Evolutionary conservation across 202 grass and related monocot species (phyloP).

Genomic region (Zoysia matrella): DNA sequence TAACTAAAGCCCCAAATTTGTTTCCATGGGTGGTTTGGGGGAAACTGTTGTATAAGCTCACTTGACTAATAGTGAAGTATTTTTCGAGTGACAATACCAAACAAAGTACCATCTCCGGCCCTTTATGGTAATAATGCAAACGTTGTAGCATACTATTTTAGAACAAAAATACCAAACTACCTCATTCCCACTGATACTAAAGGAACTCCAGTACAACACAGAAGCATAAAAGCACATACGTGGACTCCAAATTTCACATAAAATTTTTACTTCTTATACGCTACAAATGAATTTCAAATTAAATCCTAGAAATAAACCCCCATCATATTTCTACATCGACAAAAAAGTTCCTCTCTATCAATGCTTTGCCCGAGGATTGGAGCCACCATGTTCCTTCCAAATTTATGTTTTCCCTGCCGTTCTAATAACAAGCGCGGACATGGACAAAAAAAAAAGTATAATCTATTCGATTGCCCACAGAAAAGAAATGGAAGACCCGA

Average conservation of each 20-base stretch:
- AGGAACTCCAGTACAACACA: not conserved
- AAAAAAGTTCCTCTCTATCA: not conserved
- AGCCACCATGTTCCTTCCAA: not conserved
- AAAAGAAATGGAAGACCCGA: constrained; percentile 6
- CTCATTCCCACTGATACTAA: constrained; percentile 1
- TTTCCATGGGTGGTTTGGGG: too few relatives aligned
- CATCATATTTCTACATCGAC: not conserved
- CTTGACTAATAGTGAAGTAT: too few relatives aligned
- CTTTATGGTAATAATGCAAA: not conserved
- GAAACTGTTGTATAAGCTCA: too few relatives aligned
- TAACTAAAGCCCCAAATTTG: too few relatives aligned
- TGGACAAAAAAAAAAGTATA: not conserved
- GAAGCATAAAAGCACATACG: not conserved
- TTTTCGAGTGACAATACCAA: too few relatives aligned
- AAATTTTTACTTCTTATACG: not conserved
- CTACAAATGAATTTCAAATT: constrained; percentile 1
- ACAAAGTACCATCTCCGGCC: not conserved
- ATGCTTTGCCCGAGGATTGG: not conserved
- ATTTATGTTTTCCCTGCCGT: not conserved
- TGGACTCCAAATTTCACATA: not conserved
- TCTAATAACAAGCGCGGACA: not conserved
- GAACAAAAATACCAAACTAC: constrained; percentile 11
- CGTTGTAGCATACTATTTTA: constrained; percentile 10
- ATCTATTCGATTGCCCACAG: constrained; percentile 1
- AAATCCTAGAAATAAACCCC: not conserved